Evolutionary conservation across 495 filamentous ascomycete species (phyloP).

Genomic region (Penicillium pulvis): DNA sequence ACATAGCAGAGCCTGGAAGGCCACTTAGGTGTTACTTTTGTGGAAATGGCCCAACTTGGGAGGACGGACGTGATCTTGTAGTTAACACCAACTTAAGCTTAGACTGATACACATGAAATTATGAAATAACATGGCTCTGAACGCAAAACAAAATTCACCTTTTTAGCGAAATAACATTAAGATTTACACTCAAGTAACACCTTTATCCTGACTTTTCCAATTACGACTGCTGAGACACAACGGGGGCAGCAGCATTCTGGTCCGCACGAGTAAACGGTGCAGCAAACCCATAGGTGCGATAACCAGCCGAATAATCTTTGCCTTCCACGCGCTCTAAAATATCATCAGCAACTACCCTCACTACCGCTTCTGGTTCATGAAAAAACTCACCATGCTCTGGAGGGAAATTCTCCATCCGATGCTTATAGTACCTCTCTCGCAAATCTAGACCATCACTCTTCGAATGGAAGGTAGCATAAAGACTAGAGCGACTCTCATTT

Average conservation of each 20-base stretch:
- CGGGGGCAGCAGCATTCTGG: background rate
- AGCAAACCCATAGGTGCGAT: slow-evolving; percentile 41
- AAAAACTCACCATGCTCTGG: slow-evolving; percentile 36
- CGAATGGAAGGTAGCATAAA: slow-evolving; percentile 49
- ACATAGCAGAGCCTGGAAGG: too few relatives aligned
- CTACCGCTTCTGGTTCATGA: background rate
- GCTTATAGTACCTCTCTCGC: slow-evolving; percentile 40
- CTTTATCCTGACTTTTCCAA: background rate
- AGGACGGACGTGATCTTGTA: too few relatives aligned
- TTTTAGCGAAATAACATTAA: background rate
- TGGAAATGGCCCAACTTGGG: too few relatives aligned
- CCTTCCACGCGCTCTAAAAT: slow-evolving; percentile 35
- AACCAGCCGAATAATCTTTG: slow-evolving; percentile 40
- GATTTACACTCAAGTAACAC: background rate
- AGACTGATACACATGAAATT: too few relatives aligned
- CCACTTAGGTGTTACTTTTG: too few relatives aligned
- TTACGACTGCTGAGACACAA: background rate
- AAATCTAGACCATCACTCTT: slow-evolving; percentile 39
- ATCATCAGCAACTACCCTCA: background rate
- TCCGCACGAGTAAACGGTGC: slow-evolving; percentile 25
- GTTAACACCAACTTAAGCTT: too few relatives aligned
- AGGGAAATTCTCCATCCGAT: slow-evolving; percentile 41
- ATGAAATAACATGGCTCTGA: too few relatives aligned
- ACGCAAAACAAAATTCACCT: too few relatives aligned
- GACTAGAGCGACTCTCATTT: slow-evolving; percentile 32